Evolutionary conservation across 1,284 basidiomycete genomes (phyloP), one percentile per base, ranked within the genome.

Genomic region (Papiliotrema laurentii): DNA sequence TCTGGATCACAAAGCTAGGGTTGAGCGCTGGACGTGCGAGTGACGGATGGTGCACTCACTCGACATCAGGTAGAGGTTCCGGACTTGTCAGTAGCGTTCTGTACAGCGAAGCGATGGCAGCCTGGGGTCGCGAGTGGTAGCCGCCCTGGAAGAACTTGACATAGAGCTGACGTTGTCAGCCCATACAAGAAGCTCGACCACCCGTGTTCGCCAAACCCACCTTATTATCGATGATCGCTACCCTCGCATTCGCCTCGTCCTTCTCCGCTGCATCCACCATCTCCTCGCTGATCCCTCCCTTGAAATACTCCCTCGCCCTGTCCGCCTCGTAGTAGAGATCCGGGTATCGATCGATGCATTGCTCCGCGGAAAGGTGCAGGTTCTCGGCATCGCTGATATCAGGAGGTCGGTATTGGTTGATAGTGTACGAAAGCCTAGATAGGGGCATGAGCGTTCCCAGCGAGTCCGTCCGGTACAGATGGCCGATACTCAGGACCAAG

Each of bases 51-150:
- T 25, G 18, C 28, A 53, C 59, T 51, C 41, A 63, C 60, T 73
- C 69, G 37, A 73, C 50, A 49, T 70, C 60, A n/a, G 68, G 68
- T 2, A 72, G 37, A 9, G 67, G 62, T 47, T 72, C 69, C 24
- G 56, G 40, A 13, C 61, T 60, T 9, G 62, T 65, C 38, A 66
- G 39, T 10, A 71, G 36, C 3, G 65, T 64, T 14, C 59, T 55
- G 51, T 70, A 56, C 19, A 69, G 52, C 6, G 55, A 45, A 10
- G 64, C 65, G 4, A 69, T 55, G 5, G 58, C 51, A 5, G 65
- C 61, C 39, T 60, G 54, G 14, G 60, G 49, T 38, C 71, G 41
- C 28, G 65, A 51, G 43, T 64, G 50, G 54, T 64, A 47, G 31
- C 61, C 61, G 5, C 60, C 60, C 7, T 59, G 51, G 51, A 61